Base-by-base conservation (phyloP, 73 alveolate species). In the Paraurostyla sp. region DNA sequence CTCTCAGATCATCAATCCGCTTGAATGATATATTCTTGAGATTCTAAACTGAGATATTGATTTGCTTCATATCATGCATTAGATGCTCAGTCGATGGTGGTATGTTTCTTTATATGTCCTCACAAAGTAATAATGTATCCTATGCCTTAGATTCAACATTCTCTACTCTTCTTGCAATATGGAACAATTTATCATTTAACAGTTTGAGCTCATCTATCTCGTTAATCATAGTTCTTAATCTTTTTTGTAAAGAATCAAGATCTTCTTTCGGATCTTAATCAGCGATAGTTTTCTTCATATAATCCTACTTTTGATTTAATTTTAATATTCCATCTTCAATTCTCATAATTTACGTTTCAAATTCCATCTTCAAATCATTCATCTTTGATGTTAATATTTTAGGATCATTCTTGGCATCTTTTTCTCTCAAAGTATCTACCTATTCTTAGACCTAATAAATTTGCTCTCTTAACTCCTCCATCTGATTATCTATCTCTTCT, bases 21-120 rank as follows among this genome's bases (percentile, higher is more conserved):
- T 73, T 48, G 29, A 48, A 30, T 29, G 62, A 45, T 13, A 23
- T 9, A 6, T 3, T 36, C 46, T 46, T 73, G 38, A 73, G 29
- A 23, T 73, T 11, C 22, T 73, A 22, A 2, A 73, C 22, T n/a
- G 86, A 73, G 6, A 48, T 27, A 48, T 73, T 73, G 35, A 73
- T 73, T 45, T 20, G 25, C 51, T 73, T 73, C 71, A 73, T 16
- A 46, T 73, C 86, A 23, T 41, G 3, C 59, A 48, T 6, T 25
- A 73, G 20, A 45, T 73, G 86, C 32, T 73, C 86, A 73, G 65
- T 43, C 18, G 62, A 32, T 23, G 86, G 86, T 49, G 86, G 86
- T 15, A 73, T 73, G 18, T 25, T 48, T 29, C 71, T 25, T 29
- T 73, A 45, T 6, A 73, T 73, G 7, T 49, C 65, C 30, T 73